Base-by-base conservation (phyloP, 768 basidiomycete genomes). In the Hericium rajendrae region DNA sequence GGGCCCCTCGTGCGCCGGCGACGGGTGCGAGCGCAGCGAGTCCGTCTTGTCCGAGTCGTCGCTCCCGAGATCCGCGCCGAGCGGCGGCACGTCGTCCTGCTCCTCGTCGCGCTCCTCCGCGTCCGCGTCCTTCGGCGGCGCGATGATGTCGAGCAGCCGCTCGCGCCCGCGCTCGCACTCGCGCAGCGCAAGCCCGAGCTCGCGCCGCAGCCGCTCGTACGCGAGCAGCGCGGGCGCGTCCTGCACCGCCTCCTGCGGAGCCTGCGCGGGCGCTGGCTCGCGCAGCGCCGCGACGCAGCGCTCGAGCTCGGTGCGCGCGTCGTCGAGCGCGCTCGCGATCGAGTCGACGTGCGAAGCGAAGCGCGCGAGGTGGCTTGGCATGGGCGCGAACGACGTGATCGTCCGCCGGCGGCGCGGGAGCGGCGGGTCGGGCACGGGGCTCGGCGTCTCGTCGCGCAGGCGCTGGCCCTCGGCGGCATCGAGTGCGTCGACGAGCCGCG, bases 91-190 rank as follows among this genome's bases (percentile, higher is more conserved):
- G 48, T 78, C 74, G 24, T 75, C 76, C 46, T 72, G 78, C 52
- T 80, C 80, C 6, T 71, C 77, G 12, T 77, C 73, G 18, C 72
- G 75, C 2, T 73, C 75, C 0, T 72, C 74, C 4, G 62, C 37
- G 54, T 72, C 74, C 4, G 62, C 37, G 54, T 26, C 38, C 62
- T 55, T 61, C 4, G 72, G 70, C 0, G 83, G 82, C n/a, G 74
- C 66, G 3, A 88, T 69, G 55, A 86, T 70, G 52, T 81, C 78
- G 1, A 84, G 62, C 37, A 92, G 72, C 16, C 78, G 77, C 41
- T 82, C 84, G 16, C 86, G 74, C 0, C 90, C 90, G 8, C 90
- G 79, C 69, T 92, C 90, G 65, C 88, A 92, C 64, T 92, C 91
- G 6, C 89, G 73, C 32, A 92, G 70, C 1, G 88, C 90, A 22